Evolutionary conservation across 73 alveolate genomes (phyloP), one percentile per base, ranked within the genome.

Genomic region (Paramecium primaurelia): DNA sequence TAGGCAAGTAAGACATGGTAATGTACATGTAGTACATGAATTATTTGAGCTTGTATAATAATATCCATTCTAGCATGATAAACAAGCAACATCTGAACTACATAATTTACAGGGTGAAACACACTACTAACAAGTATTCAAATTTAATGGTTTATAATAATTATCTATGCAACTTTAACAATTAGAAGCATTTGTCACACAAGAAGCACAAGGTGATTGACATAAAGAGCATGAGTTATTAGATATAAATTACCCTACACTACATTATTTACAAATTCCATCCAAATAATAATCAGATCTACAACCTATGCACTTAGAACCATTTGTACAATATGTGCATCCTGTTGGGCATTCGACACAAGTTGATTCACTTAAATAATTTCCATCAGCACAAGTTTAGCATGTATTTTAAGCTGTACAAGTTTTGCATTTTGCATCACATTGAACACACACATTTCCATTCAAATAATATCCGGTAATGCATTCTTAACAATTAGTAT

Each of bases 331-430:
- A 59, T 92, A 8, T 16, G 28, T 58, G 92, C 93, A 86, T 5
- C 93, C 93, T 59, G 83, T 16, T 0, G 92, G 58, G 37, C 93
- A 86, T 1, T 71, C 26, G 3, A 89, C 8, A 25, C 91, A 47
- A 6, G 18, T 37, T 34, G 49, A 11, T 26, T 26, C 80, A 22
- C 18, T 30, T 20, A 59, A 34, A 59, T 30, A 34, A 89, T 71
- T 32, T 89, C 45, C 54, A 51, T 59, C 90, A 47, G 47, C 26
- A 11, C 49, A 18, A 58, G 47, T 4, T 30, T 59, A 59, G 47
- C 93, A 86, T 26, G 22, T 44, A 60, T 40, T n/a, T 38, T 7
- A 1, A 86, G 93, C n/a, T 58, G 77, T 51, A 51, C 73, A 54
- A 3, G 90, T 25, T 18, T 36, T 30, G 37, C 93, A 86, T 32